Evolutionary conservation across 495 filamentous ascomycete species (phyloP), one percentile per base, ranked within the genome.

Genomic region (Achaetomiella virescens): DNA sequence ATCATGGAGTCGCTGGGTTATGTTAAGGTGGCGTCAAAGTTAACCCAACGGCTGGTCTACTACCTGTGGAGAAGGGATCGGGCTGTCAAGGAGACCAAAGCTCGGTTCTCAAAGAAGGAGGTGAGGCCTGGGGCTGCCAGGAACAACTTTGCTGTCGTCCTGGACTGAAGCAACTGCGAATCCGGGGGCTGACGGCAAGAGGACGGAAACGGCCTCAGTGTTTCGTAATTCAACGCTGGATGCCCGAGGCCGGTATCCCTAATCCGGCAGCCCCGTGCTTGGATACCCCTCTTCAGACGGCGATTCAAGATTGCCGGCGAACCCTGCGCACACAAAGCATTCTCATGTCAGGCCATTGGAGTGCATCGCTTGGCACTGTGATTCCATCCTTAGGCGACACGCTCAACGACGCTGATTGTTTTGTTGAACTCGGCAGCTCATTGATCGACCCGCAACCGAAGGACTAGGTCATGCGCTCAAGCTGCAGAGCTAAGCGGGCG

Each of bases 81-180:
- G 3, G 22, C 14, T 8, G 35, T 53, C 38, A 46, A 64, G 18
- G 65, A 35, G 18, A 27, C 55, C 54, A 72, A 37, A 48, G 52
- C 44, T 27, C 43, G 43, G 43, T 72, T 66, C 60, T 71, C 59
- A 37, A 97, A 96, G 69, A 79, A 82, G 55, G 84, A 90, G 61
- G 68, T 96, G 37, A 83, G 86, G 44, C 75, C 86, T 29, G 91
- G 91, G 3, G 75, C 74, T 51, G 78, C 76, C 25, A 79, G 90
- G 63, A 97, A 97, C 70, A 96, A 97, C 67, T 97, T 97, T 72
- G 81, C 90, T 17, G 82, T 97, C 58, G 77, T 88, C 37, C 60
- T 95, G 59, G 41, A 40, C 6, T 70, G 55, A 67, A 10, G 12
- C 20, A 17, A 6, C 27, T 31, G 27, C n/a, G 36, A 17, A 17